phyloP scores from a whole-genome alignment of 1,139 yeast genomes.

The Groenewaldozyma sp. region DNA sequence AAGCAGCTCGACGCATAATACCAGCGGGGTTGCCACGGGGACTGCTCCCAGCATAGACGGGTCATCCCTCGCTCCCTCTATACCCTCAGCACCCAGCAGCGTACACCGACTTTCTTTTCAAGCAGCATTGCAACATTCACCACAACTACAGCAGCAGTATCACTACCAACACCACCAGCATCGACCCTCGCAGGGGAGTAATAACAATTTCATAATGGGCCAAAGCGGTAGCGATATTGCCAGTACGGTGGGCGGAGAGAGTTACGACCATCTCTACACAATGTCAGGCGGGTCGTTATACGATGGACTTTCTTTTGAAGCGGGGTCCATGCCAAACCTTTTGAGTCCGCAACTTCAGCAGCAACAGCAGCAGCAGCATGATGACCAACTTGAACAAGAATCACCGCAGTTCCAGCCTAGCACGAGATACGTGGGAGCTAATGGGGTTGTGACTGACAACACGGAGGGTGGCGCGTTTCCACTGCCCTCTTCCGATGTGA shows the following conservation, averaged over 20 bases:
- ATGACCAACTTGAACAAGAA: not conserved
- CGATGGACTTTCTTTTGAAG: not conserved
- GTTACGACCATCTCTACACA: not conserved
- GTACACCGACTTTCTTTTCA: not conserved
- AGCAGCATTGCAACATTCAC: too few relatives aligned
- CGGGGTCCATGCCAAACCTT: not conserved
- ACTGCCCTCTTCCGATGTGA: slow-evolving; percentile 11
- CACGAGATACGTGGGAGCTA: not conserved
- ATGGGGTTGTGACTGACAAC: not conserved
- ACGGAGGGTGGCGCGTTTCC: not conserved
- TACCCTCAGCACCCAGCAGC: slow-evolving; percentile 1
- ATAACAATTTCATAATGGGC: not conserved
- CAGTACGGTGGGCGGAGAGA: not conserved
- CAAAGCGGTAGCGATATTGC: not conserved
- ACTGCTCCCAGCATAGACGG: too few relatives aligned
- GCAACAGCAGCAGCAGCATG: not conserved
- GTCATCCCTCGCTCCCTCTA: not conserved
- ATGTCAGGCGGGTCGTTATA: not conserved
- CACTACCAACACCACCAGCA: too few relatives aligned
- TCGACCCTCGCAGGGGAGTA: not conserved
- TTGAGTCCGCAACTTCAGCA: not conserved
- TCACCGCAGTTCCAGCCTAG: not conserved
- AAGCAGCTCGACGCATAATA: not conserved
- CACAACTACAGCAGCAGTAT: not conserved
- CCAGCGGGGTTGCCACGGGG: not conserved